These are phyloP conservation scores for Tricharina praecox DNA, from an alignment of 495 filamentous ascomycete genomes.

Conservation along the genomic window DNA sequence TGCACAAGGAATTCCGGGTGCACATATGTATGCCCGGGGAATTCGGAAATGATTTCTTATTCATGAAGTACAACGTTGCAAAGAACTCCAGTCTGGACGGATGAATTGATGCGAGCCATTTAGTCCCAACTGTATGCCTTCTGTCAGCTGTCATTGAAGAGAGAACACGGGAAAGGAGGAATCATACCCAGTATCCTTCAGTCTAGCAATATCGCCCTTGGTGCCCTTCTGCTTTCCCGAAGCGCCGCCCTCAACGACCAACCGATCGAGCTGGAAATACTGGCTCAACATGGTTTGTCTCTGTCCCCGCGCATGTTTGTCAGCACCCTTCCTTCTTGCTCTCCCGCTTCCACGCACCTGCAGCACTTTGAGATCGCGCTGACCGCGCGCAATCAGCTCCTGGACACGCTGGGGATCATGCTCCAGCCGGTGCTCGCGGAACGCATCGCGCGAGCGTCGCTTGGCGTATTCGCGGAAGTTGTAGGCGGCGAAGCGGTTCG, in stretches of 20 bases:
- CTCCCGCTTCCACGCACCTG: conserved; percentile 50
- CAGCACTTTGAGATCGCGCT: conserved; percentile 74
- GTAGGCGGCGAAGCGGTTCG: conserved; percentile 75
- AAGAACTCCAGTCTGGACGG: too few species aligned
- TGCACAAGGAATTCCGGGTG: too few species aligned
- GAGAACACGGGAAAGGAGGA: background rate
- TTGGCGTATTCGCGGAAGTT: conserved; percentile 96
- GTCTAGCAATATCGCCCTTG: conserved; percentile 52
- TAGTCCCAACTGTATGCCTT: background rate
- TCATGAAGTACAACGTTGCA: too few species aligned
- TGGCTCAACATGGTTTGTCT: conserved; percentile 88
- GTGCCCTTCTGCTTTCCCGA: conserved; percentile 61
- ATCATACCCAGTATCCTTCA: conserved; percentile 67
- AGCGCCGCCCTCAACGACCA: conserved; percentile 68
- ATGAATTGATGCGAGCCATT: too few species aligned
- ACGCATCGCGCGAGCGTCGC: conserved; percentile 72
- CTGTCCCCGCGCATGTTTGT: conserved; percentile 33
- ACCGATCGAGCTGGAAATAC: conserved; percentile 78
- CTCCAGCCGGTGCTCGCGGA: conserved; percentile 55
- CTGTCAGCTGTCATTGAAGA: background rate
- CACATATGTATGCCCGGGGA: too few species aligned
- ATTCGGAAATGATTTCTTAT: too few species aligned
- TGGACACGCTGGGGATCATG: conserved; percentile 61
- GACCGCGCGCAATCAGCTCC: conserved; percentile 71
- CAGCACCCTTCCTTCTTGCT: conserved; percentile 2